These are phyloP conservation scores for Laburnicola sp. DNA, from an alignment of 2,329 filamentous ascomycete species.

Conservation along the genomic window DNA sequence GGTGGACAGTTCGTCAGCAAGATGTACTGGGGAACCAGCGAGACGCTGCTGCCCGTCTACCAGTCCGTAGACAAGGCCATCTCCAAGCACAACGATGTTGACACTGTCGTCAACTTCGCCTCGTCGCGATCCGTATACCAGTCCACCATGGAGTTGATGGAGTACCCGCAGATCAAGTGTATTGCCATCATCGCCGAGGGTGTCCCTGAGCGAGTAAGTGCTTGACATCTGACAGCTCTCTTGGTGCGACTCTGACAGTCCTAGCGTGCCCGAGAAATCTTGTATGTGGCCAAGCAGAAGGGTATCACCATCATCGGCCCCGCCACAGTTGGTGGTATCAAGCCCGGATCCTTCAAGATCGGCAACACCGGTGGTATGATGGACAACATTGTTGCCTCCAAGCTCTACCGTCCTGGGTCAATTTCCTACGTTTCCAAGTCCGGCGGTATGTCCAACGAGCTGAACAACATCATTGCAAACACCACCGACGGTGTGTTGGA, in stretches of 20 bases:
- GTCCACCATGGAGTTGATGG: slow-evolving; percentile 98
- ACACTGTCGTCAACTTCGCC: slow-evolving; percentile 98
- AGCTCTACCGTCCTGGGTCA: slow-evolving; percentile 99
- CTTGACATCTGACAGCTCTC: not conserved
- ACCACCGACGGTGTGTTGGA: slow-evolving; percentile 98
- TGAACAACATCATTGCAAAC: slow-evolving; percentile 99
- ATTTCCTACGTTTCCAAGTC: slow-evolving; percentile 99
- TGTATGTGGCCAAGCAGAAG: slow-evolving; percentile 96
- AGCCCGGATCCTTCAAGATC: slow-evolving; percentile 99
- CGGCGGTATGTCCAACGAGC: slow-evolving; percentile 99
- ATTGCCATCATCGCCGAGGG: slow-evolving; percentile 99
- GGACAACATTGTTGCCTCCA: slow-evolving; percentile 99
- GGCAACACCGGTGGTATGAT: slow-evolving; percentile 99
- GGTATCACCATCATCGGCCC: slow-evolving; percentile 98
- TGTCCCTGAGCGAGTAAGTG: slow-evolving; percentile 91
- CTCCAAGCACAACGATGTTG: slow-evolving; percentile 94
- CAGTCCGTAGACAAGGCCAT: slow-evolving; percentile 91
- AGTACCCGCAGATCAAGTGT: slow-evolving; percentile 93
- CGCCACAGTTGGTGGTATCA: slow-evolving; percentile 98
- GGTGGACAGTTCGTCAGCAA: slow-evolving; percentile 99
- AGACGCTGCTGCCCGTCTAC: slow-evolving; percentile 98
- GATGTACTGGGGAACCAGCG: slow-evolving; percentile 99
- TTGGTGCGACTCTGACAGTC: slow-evolving; percentile 18
- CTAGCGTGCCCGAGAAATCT: slow-evolving; percentile 94
- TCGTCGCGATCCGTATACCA: slow-evolving; percentile 98